These are phyloP conservation scores for Brachypodium distachyon DNA, from an alignment of 202 grass and related monocot genomes.

Conservation along the genomic window DNA sequence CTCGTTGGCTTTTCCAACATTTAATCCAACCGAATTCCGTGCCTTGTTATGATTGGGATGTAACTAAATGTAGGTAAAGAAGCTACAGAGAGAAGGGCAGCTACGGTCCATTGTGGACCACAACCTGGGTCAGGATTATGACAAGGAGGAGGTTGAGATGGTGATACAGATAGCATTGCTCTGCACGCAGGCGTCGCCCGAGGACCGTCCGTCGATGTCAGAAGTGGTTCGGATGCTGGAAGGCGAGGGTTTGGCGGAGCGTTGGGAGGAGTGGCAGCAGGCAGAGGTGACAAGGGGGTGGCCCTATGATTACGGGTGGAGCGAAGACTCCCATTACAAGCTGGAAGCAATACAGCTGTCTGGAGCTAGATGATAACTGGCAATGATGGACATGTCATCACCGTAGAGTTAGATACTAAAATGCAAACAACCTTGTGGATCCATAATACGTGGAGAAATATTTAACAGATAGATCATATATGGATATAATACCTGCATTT, in stretches of 20 bases:
- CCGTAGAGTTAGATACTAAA: not conserved
- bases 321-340: slow-evolving; percentile 48
- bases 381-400: not conserved
- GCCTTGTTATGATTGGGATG: not conserved
- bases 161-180: slow-evolving; percentile 78
- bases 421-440: not conserved
- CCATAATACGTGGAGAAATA: not conserved
- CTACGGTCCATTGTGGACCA: slow-evolving; percentile 57
- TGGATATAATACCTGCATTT: not conserved
- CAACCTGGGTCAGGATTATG: slow-evolving; percentile 46
- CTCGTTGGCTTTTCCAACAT: not conserved
- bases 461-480: not conserved
- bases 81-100: slow-evolving; percentile 62
- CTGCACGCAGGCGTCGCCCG: slow-evolving; percentile 71
- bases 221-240: slow-evolving; percentile 93
- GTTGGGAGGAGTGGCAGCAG: slow-evolving; percentile 80
- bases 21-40: not conserved
- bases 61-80: slow-evolving; percentile 58
- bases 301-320: slow-evolving; percentile 62
- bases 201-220: slow-evolving; percentile 80
- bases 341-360: slow-evolving; percentile 68
- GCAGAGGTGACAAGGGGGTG: slow-evolving; percentile 53
- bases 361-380: slow-evolving; percentile 32
- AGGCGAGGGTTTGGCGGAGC: slow-evolving; percentile 65
- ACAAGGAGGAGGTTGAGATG: slow-evolving; percentile 52